phyloP scores from a whole-genome alignment of 1,284 basidiomycete genomes.

The Wallemia hederae region DNA sequence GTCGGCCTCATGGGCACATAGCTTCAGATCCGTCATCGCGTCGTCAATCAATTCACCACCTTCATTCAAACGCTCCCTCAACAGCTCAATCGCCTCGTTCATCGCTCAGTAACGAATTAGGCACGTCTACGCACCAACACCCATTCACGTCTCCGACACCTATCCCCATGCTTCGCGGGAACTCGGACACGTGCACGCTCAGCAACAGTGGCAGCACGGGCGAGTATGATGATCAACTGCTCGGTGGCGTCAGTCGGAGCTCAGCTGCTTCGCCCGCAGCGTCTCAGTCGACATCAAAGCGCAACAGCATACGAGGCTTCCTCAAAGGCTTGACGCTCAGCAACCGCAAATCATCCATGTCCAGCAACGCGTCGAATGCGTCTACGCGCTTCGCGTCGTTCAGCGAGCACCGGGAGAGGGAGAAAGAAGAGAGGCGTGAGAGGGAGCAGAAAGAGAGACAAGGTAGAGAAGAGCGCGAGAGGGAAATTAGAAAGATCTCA shows the following conservation, averaged over 20 bases:
- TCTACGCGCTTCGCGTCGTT: background rate
- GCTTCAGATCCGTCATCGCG: background rate
- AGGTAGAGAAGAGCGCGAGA: background rate
- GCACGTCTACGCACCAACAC: background rate
- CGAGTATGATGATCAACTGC: background rate
- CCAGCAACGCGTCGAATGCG: background rate
- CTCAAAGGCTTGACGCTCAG: slow-evolving; percentile 6
- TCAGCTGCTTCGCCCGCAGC: background rate
- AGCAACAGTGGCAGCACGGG: background rate
- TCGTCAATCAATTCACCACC: background rate
- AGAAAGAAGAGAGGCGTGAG: slow-evolving; percentile 3
- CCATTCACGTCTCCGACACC: background rate
- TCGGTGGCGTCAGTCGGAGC: background rate
- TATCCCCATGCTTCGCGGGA: background rate
- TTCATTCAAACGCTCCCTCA: background rate
- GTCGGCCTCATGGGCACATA: background rate
- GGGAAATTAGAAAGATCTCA: background rate
- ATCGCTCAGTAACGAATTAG: background rate
- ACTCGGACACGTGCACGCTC: background rate
- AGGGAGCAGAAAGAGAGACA: background rate
- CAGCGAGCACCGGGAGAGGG: slow-evolving; percentile 5
- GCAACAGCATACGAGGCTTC: background rate
- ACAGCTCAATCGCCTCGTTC: background rate
- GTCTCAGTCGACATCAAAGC: background rate
- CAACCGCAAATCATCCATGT: slow-evolving; percentile 3